These are phyloP conservation scores for Lodderomyces parapsilosis DNA, from an alignment of 1,139 yeast genomes.

Conservation along the genomic window DNA sequence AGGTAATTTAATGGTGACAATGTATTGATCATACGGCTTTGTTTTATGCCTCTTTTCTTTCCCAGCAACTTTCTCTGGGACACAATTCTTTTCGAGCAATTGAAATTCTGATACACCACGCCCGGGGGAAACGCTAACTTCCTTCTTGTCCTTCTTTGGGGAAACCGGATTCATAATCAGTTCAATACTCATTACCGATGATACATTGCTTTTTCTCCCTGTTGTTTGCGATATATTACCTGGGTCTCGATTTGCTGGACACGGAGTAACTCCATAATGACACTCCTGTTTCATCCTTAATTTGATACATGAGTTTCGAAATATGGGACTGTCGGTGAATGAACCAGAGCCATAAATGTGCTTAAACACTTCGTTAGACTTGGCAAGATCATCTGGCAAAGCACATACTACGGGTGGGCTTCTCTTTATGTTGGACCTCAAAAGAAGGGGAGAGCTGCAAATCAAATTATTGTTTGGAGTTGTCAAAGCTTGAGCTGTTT, in stretches of 20 bases:
- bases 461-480: not conserved
- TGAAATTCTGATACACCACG: no score
- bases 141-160: not conserved
- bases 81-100: no score
- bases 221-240: not conserved
- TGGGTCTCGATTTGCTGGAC: not conserved
- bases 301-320: not conserved
- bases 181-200: conserved; percentile 1
- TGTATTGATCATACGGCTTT: not conserved
- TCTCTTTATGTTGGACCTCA: not conserved
- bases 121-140: no score
- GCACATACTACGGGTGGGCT: conserved; percentile 3
- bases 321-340: not conserved
- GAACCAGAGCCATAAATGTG: not conserved
- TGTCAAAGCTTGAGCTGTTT: not conserved
- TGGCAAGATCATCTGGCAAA: not conserved
- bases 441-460: not conserved
- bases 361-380: not conserved
- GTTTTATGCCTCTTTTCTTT: no score
- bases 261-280: not conserved
- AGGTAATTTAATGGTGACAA: not conserved
- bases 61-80: no score
- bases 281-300: not conserved
- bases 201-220: not conserved
- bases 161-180: not conserved